Evolutionary conservation across 2,329 filamentous ascomycete species (phyloP).

Genomic region (Fusarium oligoseptatum): DNA sequence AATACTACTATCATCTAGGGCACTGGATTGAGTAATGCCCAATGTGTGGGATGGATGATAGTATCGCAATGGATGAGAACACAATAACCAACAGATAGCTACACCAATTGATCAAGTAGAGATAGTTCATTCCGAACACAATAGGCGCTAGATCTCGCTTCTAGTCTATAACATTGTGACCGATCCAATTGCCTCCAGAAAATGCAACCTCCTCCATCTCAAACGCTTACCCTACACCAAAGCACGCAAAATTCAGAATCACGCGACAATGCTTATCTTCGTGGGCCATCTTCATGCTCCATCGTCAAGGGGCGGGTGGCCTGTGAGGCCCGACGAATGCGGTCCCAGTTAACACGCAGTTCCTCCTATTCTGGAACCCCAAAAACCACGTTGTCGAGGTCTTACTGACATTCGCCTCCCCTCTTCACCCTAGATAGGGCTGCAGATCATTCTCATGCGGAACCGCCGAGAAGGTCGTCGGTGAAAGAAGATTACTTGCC

Average conservation of each 20-base stretch:
- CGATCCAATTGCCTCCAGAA: neutral
- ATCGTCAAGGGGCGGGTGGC: neutral
- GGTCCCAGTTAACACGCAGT: neutral
- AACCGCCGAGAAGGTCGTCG: conserved; percentile 2
- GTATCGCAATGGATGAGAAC: neutral
- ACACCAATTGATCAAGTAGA: neutral
- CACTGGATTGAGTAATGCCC: neutral
- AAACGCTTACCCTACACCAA: conserved; percentile 7
- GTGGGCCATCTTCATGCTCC: neutral
- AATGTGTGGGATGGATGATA: neutral
- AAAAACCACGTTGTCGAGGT: conserved; percentile 9
- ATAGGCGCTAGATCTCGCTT: neutral
- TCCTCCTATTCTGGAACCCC: neutral
- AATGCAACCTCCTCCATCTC: neutral
- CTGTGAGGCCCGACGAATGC: conserved; percentile 1
- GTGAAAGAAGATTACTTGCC: conserved; percentile 4
- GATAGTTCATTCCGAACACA: neutral
- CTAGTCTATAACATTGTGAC: neutral
- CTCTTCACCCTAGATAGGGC: neutral
- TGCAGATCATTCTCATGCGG: conserved; percentile 2
- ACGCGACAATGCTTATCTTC: conserved; percentile 18
- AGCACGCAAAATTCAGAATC: neutral
- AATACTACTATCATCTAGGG: neutral
- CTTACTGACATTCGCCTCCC: neutral
- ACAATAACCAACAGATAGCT: neutral